Evolutionary conservation across 169 alveolate species (phyloP), one percentile per base, ranked within the genome.

Genomic region (Condylostoma magnum): DNA sequence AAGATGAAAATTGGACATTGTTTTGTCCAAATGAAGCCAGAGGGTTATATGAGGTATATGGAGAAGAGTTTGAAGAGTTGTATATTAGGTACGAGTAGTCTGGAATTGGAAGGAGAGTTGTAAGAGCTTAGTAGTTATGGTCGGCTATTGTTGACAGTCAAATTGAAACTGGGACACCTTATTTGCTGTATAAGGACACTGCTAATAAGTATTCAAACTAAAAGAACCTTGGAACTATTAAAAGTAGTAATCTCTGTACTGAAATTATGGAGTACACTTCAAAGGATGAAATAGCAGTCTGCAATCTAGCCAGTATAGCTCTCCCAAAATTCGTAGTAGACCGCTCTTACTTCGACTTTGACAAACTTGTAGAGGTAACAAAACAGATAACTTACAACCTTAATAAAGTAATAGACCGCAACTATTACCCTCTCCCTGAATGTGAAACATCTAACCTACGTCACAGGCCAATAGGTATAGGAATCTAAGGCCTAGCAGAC

Each of bases 131-230:
- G 87, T 76, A 84, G 56, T 88, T 98, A 27, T 98, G 99, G 99
- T 90, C 94, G 76, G 95, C 97, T 20, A 97, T 97, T 3, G 85
- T 97, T 38, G 98, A 97, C 72, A 75, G 97, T 15, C 98, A 98
- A 84, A 97, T 96, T 60, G 99, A 98, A 81, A 98, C 99, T 8
- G 99, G 99, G 20, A 96, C 97, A n/a, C 99, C 99, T 2, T 98
- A 95, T 80, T 96, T 98, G 99, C 83, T 97, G 15, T 98, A 97
- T 85, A 95, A 95, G 76, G 99, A 97, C 77, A 94, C 96, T 28
- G 95, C 98, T 76, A 98, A 98, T 82, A 77, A 95, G 27, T 97
- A 95, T 82, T 87, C 97, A 36, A 98, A 98, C 84, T 98, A 98
- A 85, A 89, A 96, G 88, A 96, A 98, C 82, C 92, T 98, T 31